Evolutionary conservation across 345 rosid species (phyloP).

Genomic region (Camelina hispida): DNA sequence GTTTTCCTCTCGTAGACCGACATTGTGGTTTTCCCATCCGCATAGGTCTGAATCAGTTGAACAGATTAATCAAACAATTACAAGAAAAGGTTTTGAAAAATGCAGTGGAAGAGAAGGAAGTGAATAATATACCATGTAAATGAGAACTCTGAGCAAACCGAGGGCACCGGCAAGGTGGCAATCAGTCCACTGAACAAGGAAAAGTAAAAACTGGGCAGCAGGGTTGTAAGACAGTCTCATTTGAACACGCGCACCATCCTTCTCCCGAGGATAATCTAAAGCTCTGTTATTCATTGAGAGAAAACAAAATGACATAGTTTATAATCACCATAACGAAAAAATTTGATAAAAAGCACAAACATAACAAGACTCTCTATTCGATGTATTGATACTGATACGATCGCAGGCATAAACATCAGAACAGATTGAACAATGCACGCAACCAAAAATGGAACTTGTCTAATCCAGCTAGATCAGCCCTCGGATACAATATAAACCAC

Average conservation of each 20-base stretch:
- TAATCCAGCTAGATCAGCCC: constrained; percentile 7
- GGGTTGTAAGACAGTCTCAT: constrained; percentile 96
- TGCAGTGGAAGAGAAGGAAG: constrained; percentile 13
- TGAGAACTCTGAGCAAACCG: constrained; percentile 87
- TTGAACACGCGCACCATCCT: constrained; percentile 86
- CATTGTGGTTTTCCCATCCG: constrained; percentile 94
- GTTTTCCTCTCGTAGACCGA: constrained; percentile 85
- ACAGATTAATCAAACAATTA: constrained; percentile 32
- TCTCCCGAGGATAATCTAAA: constrained; percentile 78
- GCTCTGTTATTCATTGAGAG: constrained; percentile 58
- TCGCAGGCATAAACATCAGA: neutral
- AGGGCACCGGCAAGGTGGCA: constrained; percentile 92
- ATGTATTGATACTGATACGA: neutral
- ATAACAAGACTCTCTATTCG: neutral
- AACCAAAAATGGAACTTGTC: neutral
- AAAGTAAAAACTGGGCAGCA: constrained; percentile 81
- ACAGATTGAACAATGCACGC: neutral
- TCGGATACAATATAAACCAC: neutral
- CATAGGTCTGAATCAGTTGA: constrained; percentile 57
- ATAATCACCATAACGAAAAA: neutral
- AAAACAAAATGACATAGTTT: neutral
- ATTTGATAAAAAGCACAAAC: neutral
- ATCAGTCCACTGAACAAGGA: constrained; percentile 97
- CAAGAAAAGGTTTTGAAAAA: neutral
- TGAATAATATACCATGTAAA: constrained; percentile 63